Conservation (phyloP, 2,329 filamentous ascomycete species). For the Xylaria multiplex region DNA sequence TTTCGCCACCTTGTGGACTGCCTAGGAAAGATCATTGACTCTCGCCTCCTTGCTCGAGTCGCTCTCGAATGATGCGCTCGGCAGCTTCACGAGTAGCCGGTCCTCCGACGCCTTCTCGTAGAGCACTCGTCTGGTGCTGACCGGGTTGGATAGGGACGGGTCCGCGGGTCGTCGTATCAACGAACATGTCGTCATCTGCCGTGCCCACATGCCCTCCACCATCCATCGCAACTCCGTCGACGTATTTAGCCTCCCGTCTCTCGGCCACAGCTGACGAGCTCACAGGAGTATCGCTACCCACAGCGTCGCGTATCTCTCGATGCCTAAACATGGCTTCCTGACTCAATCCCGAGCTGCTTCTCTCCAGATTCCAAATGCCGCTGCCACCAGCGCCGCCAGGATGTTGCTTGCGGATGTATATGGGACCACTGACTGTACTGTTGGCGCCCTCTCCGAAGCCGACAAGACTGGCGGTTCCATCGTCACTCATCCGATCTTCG, state of each 20-base stretch:
- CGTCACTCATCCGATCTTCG: constrained; percentile 84
- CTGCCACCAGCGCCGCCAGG: constrained; percentile 51
- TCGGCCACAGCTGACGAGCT: constrained; percentile 61
- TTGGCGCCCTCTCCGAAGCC: constrained; percentile 93
- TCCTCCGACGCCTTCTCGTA: constrained; percentile 49
- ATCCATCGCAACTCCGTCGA: constrained; percentile 72
- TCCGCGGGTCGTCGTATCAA: constrained; percentile 72
- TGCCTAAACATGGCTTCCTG: constrained; percentile 52
- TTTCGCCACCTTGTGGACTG: constrained; percentile 57
- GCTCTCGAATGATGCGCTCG: constrained; percentile 71
- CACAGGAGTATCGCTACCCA: constrained; percentile 56
- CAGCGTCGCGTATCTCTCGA: constrained; percentile 45
- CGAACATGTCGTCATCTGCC: constrained; percentile 62
- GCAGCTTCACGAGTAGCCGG: constrained; percentile 63
- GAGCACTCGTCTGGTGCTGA: constrained; percentile 52
- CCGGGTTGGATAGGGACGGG: constrained; percentile 59
- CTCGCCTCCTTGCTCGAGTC: constrained; percentile 65
- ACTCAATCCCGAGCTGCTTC: constrained; percentile 63
- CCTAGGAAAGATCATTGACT: constrained; percentile 54
- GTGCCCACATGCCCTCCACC: constrained; percentile 54
- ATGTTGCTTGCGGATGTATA: constrained; percentile 66
- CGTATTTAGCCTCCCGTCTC: constrained; percentile 69
- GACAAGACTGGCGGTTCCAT: constrained; percentile 83
- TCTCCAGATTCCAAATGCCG: constrained; percentile 57
- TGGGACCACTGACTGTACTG: constrained; percentile 83